Evolutionary conservation across 2,329 filamentous ascomycete species (phyloP).

Genomic region (Colletotrichum sp.): DNA sequence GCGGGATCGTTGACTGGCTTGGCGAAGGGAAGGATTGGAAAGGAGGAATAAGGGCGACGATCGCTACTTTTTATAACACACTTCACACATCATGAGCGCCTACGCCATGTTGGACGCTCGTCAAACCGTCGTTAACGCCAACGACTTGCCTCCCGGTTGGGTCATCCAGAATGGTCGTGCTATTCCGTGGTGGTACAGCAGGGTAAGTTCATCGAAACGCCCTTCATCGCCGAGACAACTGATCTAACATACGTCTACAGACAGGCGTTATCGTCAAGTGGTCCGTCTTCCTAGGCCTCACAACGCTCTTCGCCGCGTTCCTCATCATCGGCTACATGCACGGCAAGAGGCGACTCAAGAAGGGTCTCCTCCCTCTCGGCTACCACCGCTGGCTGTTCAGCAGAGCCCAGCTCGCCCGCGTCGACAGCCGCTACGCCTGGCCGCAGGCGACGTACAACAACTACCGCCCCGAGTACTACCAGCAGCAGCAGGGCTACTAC

Average conservation of each 20-base stretch:
- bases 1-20: not conserved
- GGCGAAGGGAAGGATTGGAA: not conserved
- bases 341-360: conserved; percentile 68
- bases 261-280: conserved; percentile 73
- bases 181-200: conserved; percentile 31
- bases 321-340: conserved; percentile 73
- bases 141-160: conserved; percentile 27
- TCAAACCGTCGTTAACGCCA: conserved; percentile 9
- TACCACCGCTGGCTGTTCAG: conserved; percentile 73
- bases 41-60: not conserved
- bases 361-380: conserved; percentile 66
- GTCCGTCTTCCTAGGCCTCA: conserved; percentile 68
- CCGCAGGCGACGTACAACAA: conserved; percentile 40
- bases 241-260: conserved; percentile 38
- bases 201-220: conserved; percentile 10
- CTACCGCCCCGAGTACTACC: conserved; percentile 42
- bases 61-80: not conserved
- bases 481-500: conserved; percentile 33
- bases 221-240: not conserved
- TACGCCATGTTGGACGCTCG: conserved; percentile 9
- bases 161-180: conserved; percentile 26
- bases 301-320: conserved; percentile 64
- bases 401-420: conserved; percentile 46
- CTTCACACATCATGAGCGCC: not conserved
- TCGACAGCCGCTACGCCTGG: conserved; percentile 54